Evolutionary conservation across 2,329 filamentous ascomycete species (phyloP), one percentile per base, ranked within the genome.

Genomic region (Biscogniauxia sp.): DNA sequence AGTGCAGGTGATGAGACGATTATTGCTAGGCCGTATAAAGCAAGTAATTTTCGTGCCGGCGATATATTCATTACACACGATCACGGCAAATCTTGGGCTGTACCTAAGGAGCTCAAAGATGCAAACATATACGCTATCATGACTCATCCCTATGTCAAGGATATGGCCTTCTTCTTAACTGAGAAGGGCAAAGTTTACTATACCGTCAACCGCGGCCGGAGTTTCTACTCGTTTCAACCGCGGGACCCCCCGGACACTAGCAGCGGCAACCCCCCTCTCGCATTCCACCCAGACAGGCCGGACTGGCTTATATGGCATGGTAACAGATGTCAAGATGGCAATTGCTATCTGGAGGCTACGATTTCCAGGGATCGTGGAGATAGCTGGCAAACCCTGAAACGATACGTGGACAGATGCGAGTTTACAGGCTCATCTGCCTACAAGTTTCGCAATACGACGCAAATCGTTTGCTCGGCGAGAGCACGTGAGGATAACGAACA

Each of bases 221-320:
- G 80, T 64, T 90, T 95, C 67, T 85, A 91, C 72, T 82, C 80
- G 54, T 96, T 97, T 75, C 76, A 91, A 61, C 86, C 89, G 2
- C 90, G 89, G 1, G 80, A 84, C 51, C 83, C 84, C 65, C 75
- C 76, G 6, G 68, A 78, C 53, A 62, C 66, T 1, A 65, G 71
- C 3, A 54, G 69, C 19, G 71, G 78, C 6, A 71, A 71, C 5
- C 68, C 80, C 4, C 82, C 85, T 19, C 82, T 93, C 51, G 81
- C 82, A 41, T 99, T 99, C 78, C 95, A 99, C 70, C 90, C 93
- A 1, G 86, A 89, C 67, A 85, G 90, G 69, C 90, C 89, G 72
- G 90, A 97, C 70, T 97, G 93, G 92, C 81, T 98, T 51, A 90
- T 99, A 63, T 98, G 93, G 93, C 86, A 90, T 54, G 94, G 93